Percentiles rank a stretch among this genome's conserved stretches.
Conservation (phyloP, 2,329 filamentous ascomycete genomes). For the Berkeleyomyces basicola region DNA sequence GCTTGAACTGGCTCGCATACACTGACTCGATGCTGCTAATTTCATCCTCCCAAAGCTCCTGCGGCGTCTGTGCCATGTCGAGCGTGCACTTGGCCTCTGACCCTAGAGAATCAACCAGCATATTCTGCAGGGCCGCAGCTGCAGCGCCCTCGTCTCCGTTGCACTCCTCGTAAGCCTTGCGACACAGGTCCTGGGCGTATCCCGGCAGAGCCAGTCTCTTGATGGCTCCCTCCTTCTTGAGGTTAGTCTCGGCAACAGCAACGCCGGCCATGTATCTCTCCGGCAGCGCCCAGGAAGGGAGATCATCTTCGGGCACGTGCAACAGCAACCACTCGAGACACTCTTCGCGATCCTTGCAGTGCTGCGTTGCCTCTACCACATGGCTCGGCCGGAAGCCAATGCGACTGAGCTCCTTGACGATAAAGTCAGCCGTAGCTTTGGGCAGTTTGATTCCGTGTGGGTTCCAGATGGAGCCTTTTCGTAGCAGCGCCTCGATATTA, state of each 20-base stretch:
- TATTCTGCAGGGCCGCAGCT: conserved; percentile 59
- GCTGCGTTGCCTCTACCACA: conserved; percentile 67
- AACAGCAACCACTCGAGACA: conserved; percentile 91
- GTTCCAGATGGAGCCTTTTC: conserved; percentile 74
- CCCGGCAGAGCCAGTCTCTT: conserved; percentile 69
- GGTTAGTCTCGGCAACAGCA: conserved; percentile 64
- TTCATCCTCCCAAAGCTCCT: conserved; percentile 71
- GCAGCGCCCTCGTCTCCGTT: conserved; percentile 58
- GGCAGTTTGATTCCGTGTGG: conserved; percentile 55
- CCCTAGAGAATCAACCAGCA: conserved; percentile 19
- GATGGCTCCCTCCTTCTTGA: conserved; percentile 66
- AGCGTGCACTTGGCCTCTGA: conserved; percentile 7
- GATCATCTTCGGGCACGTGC: conserved; percentile 89
- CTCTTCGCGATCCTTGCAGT: conserved; percentile 86
- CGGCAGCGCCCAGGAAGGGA: conserved; percentile 83
- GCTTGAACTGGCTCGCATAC: conserved; percentile 56
- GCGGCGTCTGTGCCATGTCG: conserved; percentile 35
- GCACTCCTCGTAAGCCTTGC: conserved; percentile 55
- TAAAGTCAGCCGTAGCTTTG: conserved; percentile 34
- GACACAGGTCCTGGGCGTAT: conserved; percentile 72
- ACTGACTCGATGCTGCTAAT: conserved; percentile 71
- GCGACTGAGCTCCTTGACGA: conserved; percentile 57
- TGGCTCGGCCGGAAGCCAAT: conserved; percentile 83
- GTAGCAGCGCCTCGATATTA: conserved; percentile 64
- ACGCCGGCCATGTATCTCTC: conserved; percentile 85